Conservation (phyloP, 2,329 filamentous ascomycete species). For the Fusarium chuoi region DNA sequence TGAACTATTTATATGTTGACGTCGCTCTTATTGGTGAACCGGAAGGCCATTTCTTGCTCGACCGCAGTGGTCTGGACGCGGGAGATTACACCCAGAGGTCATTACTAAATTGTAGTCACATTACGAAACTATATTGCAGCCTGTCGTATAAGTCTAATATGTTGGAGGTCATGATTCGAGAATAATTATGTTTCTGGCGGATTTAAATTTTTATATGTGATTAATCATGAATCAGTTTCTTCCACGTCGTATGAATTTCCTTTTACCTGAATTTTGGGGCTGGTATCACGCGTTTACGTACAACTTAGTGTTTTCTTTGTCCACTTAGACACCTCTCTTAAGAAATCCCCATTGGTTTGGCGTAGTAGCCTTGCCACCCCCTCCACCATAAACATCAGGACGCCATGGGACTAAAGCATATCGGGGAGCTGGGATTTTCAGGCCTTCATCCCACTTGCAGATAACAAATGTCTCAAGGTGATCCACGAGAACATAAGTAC, state of each 20-base stretch:
- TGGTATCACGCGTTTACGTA: background rate
- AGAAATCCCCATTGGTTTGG: background rate
- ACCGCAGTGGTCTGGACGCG: accelerated
- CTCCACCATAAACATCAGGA: background rate
- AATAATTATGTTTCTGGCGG: accelerated
- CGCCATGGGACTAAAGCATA: background rate
- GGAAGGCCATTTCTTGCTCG: background rate
- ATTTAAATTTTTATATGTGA: background rate
- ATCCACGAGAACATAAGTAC: background rate
- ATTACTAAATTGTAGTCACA: accelerated
- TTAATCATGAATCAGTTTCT: background rate
- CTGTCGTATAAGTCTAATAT: background rate
- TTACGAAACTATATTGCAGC: background rate
- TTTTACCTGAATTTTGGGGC: accelerated
- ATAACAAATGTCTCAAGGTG: accelerated
- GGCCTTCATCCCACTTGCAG: accelerated
- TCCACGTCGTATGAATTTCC: background rate
- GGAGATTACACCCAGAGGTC: background rate
- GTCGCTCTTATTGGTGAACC: background rate
- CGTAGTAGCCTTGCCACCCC: no score
- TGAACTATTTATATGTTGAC: background rate
- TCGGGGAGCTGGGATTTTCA: accelerated
- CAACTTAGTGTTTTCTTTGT: background rate
- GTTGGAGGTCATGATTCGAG: background rate
- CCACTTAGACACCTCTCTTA: accelerated